These are phyloP conservation scores for Pseudozyma sp. DNA, from an alignment of 1,284 basidiomycete species.

Conservation along the genomic window DNA sequence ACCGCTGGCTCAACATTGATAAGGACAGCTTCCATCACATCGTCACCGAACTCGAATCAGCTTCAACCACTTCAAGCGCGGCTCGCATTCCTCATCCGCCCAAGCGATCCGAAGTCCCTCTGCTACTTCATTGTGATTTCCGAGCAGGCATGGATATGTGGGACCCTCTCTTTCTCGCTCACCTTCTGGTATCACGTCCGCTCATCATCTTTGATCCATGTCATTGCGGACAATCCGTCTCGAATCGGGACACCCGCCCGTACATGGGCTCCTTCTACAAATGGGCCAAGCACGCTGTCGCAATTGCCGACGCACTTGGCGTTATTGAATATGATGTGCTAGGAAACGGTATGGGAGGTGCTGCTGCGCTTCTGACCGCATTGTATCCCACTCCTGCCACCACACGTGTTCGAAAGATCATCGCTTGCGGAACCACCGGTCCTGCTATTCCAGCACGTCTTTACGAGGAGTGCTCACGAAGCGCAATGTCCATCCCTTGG, in stretches of 20 bases:
- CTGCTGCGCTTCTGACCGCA: conserved; percentile 34
- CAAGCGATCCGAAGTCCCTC: conserved; percentile 19
- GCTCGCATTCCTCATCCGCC: neutral
- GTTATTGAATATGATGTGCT: conserved; percentile 36
- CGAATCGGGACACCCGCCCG: conserved; percentile 38
- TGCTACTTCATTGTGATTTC: conserved; percentile 43
- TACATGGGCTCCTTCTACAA: conserved; percentile 50
- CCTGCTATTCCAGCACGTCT: conserved; percentile 42
- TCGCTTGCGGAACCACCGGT: conserved; percentile 33
- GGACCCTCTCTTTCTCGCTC: conserved; percentile 50
- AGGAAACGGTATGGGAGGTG: conserved; percentile 33
- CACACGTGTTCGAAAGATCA: conserved; percentile 34
- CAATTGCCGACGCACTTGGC: conserved; percentile 31
- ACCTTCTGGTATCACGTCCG: conserved; percentile 47
- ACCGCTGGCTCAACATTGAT: conserved; percentile 45
- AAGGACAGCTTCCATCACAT: conserved; percentile 26
- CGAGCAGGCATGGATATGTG: conserved; percentile 43
- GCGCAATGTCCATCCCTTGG: conserved; percentile 45
- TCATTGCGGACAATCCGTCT: conserved; percentile 38
- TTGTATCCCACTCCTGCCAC: conserved; percentile 30
- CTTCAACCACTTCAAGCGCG: conserved; percentile 9
- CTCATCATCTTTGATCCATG: conserved; percentile 43
- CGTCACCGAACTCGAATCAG: conserved; percentile 7
- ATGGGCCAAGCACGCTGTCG: conserved; percentile 43
- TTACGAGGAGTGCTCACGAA: conserved; percentile 41